Percentiles rank a stretch among this genome's conserved stretches.
Evolutionary conservation across 1,139 yeast species (phyloP).

Genomic region (Taphrina flavorubra): DNA sequence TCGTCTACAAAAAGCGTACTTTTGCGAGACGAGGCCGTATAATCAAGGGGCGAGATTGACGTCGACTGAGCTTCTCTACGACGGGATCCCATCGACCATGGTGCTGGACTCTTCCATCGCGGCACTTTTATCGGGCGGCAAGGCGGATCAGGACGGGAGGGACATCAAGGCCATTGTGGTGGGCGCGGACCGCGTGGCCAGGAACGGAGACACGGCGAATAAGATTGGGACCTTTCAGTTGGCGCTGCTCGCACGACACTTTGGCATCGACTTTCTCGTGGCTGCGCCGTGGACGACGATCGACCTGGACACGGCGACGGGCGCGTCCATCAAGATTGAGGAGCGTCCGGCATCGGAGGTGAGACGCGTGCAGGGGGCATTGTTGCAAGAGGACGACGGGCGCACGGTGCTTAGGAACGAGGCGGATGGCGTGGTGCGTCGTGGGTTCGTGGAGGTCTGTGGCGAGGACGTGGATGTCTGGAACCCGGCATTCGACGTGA

Average conservation of each 20-base stretch:
- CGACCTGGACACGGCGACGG: constrained; percentile 68
- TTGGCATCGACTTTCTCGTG: constrained; percentile 76
- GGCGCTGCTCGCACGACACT: constrained; percentile 66
- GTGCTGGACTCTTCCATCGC: constrained; percentile 93
- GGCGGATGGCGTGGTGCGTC: constrained; percentile 42
- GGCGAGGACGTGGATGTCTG: constrained; percentile 77
- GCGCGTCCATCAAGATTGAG: constrained; percentile 80
- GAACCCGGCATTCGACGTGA: constrained; percentile 97
- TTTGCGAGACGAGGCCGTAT: constrained; percentile 94
- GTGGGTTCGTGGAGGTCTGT: constrained; percentile 77
- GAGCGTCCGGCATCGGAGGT: constrained; percentile 83
- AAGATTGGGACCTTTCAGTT: constrained; percentile 96
- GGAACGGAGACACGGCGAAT: constrained; percentile 93
- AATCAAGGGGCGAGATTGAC: constrained; percentile 95
- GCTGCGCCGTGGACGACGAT: constrained; percentile 96
- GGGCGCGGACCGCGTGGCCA: constrained; percentile 97
- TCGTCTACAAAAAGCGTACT: constrained; percentile 72
- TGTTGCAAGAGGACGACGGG: constrained; percentile 50
- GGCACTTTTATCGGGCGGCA: constrained; percentile 60
- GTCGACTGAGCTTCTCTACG: constrained; percentile 85
- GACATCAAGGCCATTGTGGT: constrained; percentile 80
- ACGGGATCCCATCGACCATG: constrained; percentile 82
- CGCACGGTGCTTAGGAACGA: constrained; percentile 48
- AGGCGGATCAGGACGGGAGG: constrained; percentile 17
- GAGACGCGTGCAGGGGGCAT: constrained; percentile 71